Evolutionary conservation across 768 basidiomycete genomes (phyloP), one percentile per base, ranked within the genome.

Genomic region (Rhodotorula toruloides): DNA sequence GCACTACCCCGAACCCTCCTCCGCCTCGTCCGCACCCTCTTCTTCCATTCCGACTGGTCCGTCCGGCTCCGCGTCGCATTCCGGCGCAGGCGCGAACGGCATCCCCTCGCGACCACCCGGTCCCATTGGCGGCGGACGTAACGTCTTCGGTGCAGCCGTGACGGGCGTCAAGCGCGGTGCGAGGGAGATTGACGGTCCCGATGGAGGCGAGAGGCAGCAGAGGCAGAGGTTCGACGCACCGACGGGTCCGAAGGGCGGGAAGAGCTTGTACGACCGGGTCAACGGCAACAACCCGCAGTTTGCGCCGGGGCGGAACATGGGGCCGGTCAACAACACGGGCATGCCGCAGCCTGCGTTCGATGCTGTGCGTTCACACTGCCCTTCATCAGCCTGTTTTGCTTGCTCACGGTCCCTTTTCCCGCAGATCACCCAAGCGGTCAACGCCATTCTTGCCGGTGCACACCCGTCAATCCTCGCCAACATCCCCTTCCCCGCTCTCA

Each of bases 1-100:
- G 49, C 70, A 79, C 73, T 70, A 68, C 69, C 63, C 72, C 44
- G 58, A 60, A 42, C 60, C 72, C 32, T 21, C 77, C 58, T 59
- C 50, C 8, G 1, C 37, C 60, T 43, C 72, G 52, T 75, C 79
- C 68, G 49, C 72, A 48, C 55, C 56, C 52, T 46, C 75, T 34
- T 22, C 60, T 21, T 22, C 55, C 32, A 36, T 49, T 74, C 32
- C 63, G 12, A 39, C 64, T 36, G 34, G 31, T 19, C 36, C 44
- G 31, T 22, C 65, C 14, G 42, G n/a, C n/a, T n/a, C 40, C 31
- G 27, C 53, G 8, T 27, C 47, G 31, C n/a, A 54, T 21, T 19
- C 59, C 11, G 4, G 16, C n/a, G 31, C 34, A 8, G n/a, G 19
- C 8, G 25, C 42, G 27, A 44, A 49, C 31, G 50, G 61, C 44